Evolutionary conservation across 352 stramenopile genomes (phyloP).

Genomic region (Globisporangium echinulatum): DNA sequence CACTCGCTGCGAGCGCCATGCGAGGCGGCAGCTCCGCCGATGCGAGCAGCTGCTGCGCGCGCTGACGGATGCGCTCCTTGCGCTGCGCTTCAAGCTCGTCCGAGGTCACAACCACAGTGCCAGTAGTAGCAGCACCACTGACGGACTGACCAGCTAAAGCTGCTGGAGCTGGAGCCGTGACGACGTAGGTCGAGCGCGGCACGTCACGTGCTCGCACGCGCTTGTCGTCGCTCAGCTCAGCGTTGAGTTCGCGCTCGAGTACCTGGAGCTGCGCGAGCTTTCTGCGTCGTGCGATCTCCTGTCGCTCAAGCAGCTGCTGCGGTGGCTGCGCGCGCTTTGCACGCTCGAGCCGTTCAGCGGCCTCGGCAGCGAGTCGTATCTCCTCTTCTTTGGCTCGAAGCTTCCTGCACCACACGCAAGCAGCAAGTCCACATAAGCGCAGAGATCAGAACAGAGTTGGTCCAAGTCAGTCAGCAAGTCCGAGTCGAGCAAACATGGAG

Average conservation of each 20-base stretch:
- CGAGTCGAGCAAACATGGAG: not conserved
- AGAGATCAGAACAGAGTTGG: too few relatives aligned
- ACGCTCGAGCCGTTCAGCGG: constrained; percentile 29
- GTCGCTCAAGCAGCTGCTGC: constrained; percentile 43
- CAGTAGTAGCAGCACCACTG: constrained; percentile 8
- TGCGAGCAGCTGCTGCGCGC: constrained; percentile 38
- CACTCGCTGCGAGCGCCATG: constrained; percentile 26
- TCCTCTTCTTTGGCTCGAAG: constrained; percentile 30
- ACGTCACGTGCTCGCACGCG: constrained; percentile 42
- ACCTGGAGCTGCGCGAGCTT: constrained; percentile 33
- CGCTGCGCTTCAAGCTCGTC: constrained; percentile 31
- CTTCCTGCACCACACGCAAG: constrained; percentile 24
- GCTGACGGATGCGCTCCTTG: constrained; percentile 44
- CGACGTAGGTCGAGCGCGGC: constrained; percentile 45
- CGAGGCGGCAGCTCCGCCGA: constrained; percentile 36
- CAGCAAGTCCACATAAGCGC: not conserved
- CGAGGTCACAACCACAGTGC: constrained; percentile 1
- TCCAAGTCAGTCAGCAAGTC: too few relatives aligned
- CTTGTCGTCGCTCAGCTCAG: constrained; percentile 29
- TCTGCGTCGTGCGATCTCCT: constrained; percentile 28
- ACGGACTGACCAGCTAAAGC: too few relatives aligned
- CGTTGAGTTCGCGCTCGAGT: constrained; percentile 28
- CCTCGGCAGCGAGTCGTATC: constrained; percentile 17
- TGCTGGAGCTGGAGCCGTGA: constrained; percentile 2
- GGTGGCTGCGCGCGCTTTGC: constrained; percentile 38